A percentile compares a stretch with the other conserved stretches of the same genome.
Evolutionary conservation across 805 yeast species (phyloP).

Genomic region (Scheffersomyces stipitis): DNA sequence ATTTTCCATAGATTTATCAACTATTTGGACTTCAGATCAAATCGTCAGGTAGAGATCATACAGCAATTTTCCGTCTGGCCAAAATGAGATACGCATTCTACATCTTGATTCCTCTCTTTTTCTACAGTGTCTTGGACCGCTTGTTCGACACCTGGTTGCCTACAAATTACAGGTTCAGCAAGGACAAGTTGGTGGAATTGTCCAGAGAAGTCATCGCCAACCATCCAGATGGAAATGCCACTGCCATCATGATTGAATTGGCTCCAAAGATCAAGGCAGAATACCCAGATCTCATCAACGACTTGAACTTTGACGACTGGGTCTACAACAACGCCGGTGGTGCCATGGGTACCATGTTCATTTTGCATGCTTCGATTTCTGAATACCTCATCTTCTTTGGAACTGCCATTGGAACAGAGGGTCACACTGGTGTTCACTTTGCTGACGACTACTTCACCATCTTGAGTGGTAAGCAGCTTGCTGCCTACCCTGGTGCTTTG

Average conservation of each 20-base stretch:
- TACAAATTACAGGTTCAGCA: conserved; percentile 67
- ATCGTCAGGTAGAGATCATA: too few relatives aligned
- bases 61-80: too few relatives aligned
- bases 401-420: conserved; percentile 91
- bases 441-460: conserved; percentile 98
- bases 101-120: conserved; percentile 20
- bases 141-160: conserved; percentile 70
- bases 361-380: conserved; percentile 89
- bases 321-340: conserved; percentile 97
- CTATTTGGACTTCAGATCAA: too few relatives aligned
- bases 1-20: too few relatives aligned
- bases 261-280: conserved; percentile 54
- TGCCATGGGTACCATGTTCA: conserved; percentile 96
- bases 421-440: conserved; percentile 92
- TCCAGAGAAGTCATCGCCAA: conserved; percentile 53
- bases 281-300: conserved; percentile 77
- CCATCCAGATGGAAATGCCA: conserved; percentile 59
- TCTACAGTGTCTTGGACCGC: conserved; percentile 35
- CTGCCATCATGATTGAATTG: conserved; percentile 62
- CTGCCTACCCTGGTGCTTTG: conserved; percentile 65
- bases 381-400: conserved; percentile 95
- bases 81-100: conserved; percentile 27
- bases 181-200: conserved; percentile 54
- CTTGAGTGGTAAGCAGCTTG: conserved; percentile 72
- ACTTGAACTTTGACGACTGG: conserved; percentile 80